Evolutionary conservation across 225 moss, liverwort and hornwort genomes (phyloP).

Genomic region (Bryoerythrophyllum caledonicum): DNA sequence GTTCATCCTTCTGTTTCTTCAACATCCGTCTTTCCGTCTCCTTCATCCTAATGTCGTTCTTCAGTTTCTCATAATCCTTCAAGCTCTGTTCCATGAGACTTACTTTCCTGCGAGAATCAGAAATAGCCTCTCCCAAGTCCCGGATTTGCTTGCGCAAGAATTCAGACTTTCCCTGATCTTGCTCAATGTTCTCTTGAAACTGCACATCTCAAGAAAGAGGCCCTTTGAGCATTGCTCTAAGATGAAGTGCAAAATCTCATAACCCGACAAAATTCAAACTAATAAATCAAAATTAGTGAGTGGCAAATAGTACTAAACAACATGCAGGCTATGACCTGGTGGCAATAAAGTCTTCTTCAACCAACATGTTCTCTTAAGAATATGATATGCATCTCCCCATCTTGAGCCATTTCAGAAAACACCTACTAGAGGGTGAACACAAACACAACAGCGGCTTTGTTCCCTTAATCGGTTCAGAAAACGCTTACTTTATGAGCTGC

Average conservation of each 20-base stretch:
- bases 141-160: slow-evolving; percentile 70
- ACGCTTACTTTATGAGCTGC: slow-evolving; percentile 81
- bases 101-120: slow-evolving; percentile 48
- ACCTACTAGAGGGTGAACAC: slow-evolving; percentile 8
- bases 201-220: slow-evolving; percentile 43
- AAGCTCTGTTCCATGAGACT: slow-evolving; percentile 53
- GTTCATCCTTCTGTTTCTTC: slow-evolving; percentile 70
- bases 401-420: slow-evolving; percentile 2
- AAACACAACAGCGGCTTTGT: neutral
- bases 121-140: slow-evolving; percentile 69
- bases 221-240: neutral
- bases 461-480: slow-evolving; percentile 3
- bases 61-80: slow-evolving; percentile 48
- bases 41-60: slow-evolving; percentile 49
- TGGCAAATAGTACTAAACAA: slow-evolving; percentile 8
- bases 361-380: neutral
- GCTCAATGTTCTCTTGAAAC: slow-evolving; percentile 85
- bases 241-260: neutral
- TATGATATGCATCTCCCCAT: neutral
- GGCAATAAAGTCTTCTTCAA: neutral
- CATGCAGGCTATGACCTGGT: slow-evolving; percentile 5
- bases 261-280: neutral
- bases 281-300: neutral
- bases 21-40: slow-evolving; percentile 71
- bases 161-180: slow-evolving; percentile 79